These are phyloP conservation scores for Aspergillus nomiae DNA, from an alignment of 2,329 filamentous ascomycete species.

Conservation along the genomic window DNA sequence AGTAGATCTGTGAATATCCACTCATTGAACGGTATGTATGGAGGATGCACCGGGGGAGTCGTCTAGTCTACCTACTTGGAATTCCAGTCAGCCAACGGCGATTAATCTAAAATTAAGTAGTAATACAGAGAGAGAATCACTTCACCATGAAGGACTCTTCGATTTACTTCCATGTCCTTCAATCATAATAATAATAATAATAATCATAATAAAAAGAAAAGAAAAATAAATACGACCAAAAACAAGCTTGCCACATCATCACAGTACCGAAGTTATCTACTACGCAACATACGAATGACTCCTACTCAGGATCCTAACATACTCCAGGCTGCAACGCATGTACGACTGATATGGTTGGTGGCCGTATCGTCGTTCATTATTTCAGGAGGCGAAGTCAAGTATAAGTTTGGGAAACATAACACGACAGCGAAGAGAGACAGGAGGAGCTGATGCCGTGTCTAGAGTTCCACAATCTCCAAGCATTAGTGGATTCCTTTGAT, in stretches of 20 bases:
- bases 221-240: neutral
- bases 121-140: neutral
- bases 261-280: neutral
- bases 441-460: slow-evolving; percentile 4
- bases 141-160: neutral
- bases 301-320: slow-evolving; percentile 4
- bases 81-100: neutral
- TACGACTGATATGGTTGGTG: slow-evolving; percentile 20
- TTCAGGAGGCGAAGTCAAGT: slow-evolving; percentile 23
- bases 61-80: neutral
- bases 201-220: neutral
- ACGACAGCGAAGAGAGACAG: neutral
- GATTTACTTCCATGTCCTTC: neutral
- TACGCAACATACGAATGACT: neutral
- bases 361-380: slow-evolving; percentile 14
- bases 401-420: neutral
- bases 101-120: neutral
- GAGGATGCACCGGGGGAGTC: neutral
- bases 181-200: neutral
- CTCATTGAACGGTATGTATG: neutral
- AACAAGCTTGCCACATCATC: neutral
- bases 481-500: neutral
- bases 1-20: neutral
- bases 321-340: neutral
- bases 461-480: slow-evolving; percentile 16